Evolutionary conservation across 164 flowering plant species (phyloP), one percentile per base, ranked within the genome.

Genomic region (Cinnamomum chago): DNA sequence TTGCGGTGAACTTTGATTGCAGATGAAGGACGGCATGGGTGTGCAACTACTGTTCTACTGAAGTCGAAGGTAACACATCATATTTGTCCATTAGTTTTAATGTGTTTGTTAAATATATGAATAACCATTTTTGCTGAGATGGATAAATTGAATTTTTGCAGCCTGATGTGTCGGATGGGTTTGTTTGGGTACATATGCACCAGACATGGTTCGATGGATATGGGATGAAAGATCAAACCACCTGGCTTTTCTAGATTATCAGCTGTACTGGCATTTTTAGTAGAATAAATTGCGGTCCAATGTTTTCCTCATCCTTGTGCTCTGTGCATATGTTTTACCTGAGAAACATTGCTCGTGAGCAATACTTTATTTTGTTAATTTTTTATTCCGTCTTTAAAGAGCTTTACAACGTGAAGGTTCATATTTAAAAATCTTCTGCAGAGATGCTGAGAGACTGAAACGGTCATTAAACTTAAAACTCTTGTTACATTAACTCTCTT

Each of bases 181-280:
- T 75, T 62, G 71, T 76, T 24, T 89, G 87, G 87, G 50, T 80
- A 72, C 90, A 89, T 58, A 67, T 90, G 77, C 95, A 90, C 62
- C 88, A 90, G 74, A 88, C 88, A 18, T 86, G 88, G 88, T 76
- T 81, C 73, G 82, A 81, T 55, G 88, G 82, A 68, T 83, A 35
- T 3, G 81, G 71, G 74, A 71, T 74, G 11, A 68, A 78, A 62
- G 85, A 83, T 73, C 68, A 71, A 28, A 68, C 69, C 17, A 73
- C 62, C 17, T 87, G 86, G 86, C 75, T 83, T 65, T 78, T 86
- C 81, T 88, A 83, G 77, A 73, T 23, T 51, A 3, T 9, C 22
- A 22, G 7, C 11, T 28, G 23, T 67, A 40, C 22, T 67, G 3
- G 18, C 24, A 20, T 20, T 27, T 12, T 33, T 14, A 20, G 28